Evolutionary conservation across 2,329 filamentous ascomycete species (phyloP).

Genomic region (Daldinia sp.): DNA sequence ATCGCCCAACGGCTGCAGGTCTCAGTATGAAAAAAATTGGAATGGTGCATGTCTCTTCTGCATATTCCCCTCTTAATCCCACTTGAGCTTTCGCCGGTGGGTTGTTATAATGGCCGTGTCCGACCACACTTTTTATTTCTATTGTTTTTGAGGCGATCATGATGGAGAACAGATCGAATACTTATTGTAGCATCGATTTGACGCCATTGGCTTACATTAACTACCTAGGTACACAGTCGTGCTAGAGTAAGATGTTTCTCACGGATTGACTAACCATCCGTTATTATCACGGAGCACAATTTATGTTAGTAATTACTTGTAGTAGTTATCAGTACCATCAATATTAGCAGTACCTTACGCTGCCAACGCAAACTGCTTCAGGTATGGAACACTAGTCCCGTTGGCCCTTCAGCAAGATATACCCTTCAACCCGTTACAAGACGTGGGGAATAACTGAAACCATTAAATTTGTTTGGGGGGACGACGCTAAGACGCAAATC

Average conservation of each 20-base stretch:
- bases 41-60: constrained; percentile 38
- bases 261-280: constrained; percentile 3
- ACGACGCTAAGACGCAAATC: constrained; percentile 23
- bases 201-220: constrained; percentile 20
- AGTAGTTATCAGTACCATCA: constrained; percentile 3
- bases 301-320: not conserved
- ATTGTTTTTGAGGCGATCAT: constrained; percentile 21
- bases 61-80: constrained; percentile 29
- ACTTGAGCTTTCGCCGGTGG: not conserved
- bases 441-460: constrained; percentile 34
- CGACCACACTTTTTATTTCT: constrained; percentile 23
- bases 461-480: constrained; percentile 24
- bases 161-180: constrained; percentile 27
- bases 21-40: constrained; percentile 36
- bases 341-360: constrained; percentile 4
- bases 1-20: constrained; percentile 45
- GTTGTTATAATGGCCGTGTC: constrained; percentile 13
- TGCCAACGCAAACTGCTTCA: constrained; percentile 3
- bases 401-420: constrained; percentile 9
- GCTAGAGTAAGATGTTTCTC: constrained; percentile 8
- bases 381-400: constrained; percentile 13
- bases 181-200: constrained; percentile 17
- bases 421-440: constrained; percentile 19
- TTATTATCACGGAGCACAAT: constrained; percentile 18
- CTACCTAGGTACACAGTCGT: not conserved